Conservation (phyloP, 768 basidiomycete species). For the Kwoniella dendrophila region DNA sequence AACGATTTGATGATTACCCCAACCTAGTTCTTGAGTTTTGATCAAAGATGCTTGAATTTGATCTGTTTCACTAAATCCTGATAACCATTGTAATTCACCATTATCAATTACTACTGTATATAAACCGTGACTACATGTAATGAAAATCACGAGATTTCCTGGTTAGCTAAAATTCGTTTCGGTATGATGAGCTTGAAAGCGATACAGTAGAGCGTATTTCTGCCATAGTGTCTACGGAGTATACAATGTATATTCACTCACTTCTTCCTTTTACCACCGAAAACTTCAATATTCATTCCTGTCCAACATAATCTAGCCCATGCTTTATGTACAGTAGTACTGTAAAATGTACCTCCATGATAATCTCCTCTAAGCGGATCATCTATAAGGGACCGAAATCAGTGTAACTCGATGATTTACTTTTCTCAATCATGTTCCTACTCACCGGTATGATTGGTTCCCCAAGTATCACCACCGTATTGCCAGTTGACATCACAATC, state of each 20-base stretch:
- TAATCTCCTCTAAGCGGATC: constrained; percentile 12
- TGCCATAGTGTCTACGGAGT: neutral
- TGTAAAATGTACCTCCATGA: constrained; percentile 16
- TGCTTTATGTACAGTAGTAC: constrained; percentile 14
- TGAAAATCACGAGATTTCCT: neutral
- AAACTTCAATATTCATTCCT: constrained; percentile 16
- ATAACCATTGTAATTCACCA: constrained; percentile 3
- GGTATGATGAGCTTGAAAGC: too few relatives aligned
- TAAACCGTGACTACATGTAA: constrained; percentile 13
- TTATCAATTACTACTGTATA: constrained; percentile 19
- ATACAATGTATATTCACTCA: too few relatives aligned
- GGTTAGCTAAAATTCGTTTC: too few relatives aligned
- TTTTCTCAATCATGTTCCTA: neutral
- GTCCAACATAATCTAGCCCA: constrained; percentile 22
- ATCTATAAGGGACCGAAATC: neutral
- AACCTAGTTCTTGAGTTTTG: constrained; percentile 9
- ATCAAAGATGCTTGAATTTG: constrained; percentile 9
- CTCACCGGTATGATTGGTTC: constrained; percentile 24
- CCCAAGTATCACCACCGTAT: constrained; percentile 19
- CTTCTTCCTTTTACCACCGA: constrained; percentile 20
- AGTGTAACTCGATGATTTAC: neutral
- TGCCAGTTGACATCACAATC: constrained; percentile 7
- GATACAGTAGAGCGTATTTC: neutral
- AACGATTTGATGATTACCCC: constrained; percentile 22
- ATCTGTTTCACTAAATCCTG: constrained; percentile 11